Evolutionary conservation across 768 basidiomycete species (phyloP).

Genomic region (Lentinula detonsa): DNA sequence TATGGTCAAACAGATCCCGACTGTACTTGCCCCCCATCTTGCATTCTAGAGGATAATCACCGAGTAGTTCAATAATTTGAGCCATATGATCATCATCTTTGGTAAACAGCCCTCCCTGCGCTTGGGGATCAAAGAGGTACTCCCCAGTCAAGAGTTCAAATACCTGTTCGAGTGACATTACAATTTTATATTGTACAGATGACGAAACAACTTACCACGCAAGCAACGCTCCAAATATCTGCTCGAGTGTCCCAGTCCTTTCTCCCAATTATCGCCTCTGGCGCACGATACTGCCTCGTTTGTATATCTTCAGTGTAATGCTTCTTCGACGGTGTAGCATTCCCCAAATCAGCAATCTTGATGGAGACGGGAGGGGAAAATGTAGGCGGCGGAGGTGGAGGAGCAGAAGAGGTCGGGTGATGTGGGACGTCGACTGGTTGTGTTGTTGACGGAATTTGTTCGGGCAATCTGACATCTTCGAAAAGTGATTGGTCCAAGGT

Average conservation of each 20-base stretch:
- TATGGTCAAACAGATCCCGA: constrained; percentile 76
- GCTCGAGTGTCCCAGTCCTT: constrained; percentile 81
- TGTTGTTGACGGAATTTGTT: background rate
- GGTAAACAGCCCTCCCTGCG: constrained; percentile 72
- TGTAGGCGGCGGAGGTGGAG: background rate
- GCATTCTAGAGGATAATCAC: constrained; percentile 64
- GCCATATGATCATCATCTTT: constrained; percentile 97
- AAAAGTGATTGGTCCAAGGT: background rate
- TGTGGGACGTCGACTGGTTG: constrained; percentile 1
- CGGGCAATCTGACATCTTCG: too few species aligned
- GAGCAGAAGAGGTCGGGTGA: background rate
- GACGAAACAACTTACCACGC: constrained; percentile 48
- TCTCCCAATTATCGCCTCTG: constrained; percentile 89
- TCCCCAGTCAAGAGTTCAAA: constrained; percentile 92
- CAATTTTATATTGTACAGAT: background rate
- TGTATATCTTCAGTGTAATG: constrained; percentile 96
- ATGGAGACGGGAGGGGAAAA: constrained; percentile 55
- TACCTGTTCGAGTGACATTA: constrained; percentile 30
- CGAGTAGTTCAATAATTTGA: constrained; percentile 88
- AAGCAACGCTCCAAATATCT: constrained; percentile 91
- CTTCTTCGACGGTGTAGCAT: constrained; percentile 85
- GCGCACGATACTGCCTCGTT: constrained; percentile 91
- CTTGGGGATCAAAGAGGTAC: constrained; percentile 87
- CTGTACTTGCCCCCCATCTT: constrained; percentile 85
- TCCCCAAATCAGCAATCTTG: constrained; percentile 93